These are phyloP conservation scores for Mucor saturninus DNA, from an alignment of 371 early-diverging fungal species.

Conservation along the genomic window DNA sequence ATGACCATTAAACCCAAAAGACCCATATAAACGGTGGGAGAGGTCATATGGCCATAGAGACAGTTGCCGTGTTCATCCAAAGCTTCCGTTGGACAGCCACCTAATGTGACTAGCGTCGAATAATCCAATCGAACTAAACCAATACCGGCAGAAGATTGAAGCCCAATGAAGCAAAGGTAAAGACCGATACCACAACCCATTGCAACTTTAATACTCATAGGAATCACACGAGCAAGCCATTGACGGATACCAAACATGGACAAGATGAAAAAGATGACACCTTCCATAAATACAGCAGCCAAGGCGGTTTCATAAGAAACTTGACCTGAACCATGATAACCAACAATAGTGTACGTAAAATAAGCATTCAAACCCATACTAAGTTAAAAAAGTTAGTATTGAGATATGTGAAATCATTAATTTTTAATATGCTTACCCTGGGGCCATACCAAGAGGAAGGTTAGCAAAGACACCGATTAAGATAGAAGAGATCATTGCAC, in stretches of 20 bases:
- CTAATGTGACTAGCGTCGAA: constrained; percentile 71
- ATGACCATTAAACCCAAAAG: constrained; percentile 76
- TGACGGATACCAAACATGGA: constrained; percentile 79
- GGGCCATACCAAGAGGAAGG: constrained; percentile 78
- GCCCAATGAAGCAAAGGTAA: constrained; percentile 75
- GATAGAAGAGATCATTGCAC: constrained; percentile 67
- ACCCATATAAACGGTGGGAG: constrained; percentile 68
- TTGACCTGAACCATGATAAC: constrained; percentile 74
- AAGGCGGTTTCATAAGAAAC: constrained; percentile 72
- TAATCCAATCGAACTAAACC: constrained; percentile 65
- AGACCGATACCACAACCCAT: constrained; percentile 81
- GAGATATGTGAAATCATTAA: background rate
- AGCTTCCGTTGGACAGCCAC: constrained; percentile 62
- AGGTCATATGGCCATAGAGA: constrained; percentile 66
- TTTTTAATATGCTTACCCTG: constrained; percentile 45
- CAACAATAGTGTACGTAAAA: constrained; percentile 82
- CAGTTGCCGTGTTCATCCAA: constrained; percentile 61
- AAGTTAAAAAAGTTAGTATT: background rate
- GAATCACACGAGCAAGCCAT: constrained; percentile 75
- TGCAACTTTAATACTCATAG: constrained; percentile 73
- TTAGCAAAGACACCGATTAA: constrained; percentile 77
- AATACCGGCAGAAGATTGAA: constrained; percentile 80
- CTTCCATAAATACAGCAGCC: constrained; percentile 82
- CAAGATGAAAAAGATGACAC: constrained; percentile 73
- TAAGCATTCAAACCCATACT: constrained; percentile 83